Evolutionary conservation across 1,139 yeast genomes (phyloP).

Genomic region (Pichia sp.): DNA sequence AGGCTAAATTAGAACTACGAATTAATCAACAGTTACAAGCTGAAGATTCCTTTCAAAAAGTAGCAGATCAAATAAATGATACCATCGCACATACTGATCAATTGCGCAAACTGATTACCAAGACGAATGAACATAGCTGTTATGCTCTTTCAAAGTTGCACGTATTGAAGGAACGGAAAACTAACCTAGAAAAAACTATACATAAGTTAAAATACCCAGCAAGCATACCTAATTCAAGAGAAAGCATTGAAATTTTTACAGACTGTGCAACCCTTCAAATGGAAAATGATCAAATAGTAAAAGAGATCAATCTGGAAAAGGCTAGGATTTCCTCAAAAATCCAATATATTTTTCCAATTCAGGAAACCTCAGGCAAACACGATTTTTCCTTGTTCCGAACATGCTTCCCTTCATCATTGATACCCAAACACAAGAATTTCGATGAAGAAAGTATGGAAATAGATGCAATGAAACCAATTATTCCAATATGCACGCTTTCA

Average conservation of each 20-base stretch:
- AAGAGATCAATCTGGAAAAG: slow-evolving; percentile 11
- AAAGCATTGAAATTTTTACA: background rate
- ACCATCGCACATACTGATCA: too few species aligned
- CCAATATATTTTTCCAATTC: slow-evolving; percentile 14
- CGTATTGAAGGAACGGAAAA: too few species aligned
- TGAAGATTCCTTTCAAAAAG: too few species aligned
- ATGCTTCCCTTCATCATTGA: slow-evolving; percentile 17
- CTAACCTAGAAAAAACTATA: too few species aligned
- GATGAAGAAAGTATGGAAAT: background rate
- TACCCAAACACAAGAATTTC: slow-evolving; percentile 2
- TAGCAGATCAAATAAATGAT: too few species aligned
- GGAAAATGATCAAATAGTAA: background rate
- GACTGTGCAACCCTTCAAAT: slow-evolving; percentile 1
- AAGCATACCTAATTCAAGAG: background rate
- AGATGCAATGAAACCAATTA: background rate
- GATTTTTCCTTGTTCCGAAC: slow-evolving; percentile 29
- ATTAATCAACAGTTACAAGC: background rate
- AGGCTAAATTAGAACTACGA: background rate
- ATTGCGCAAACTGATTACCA: too few species aligned
- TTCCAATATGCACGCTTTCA: slow-evolving; percentile 6
- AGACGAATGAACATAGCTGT: too few species aligned
- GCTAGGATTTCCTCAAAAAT: slow-evolving; percentile 11
- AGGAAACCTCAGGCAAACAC: slow-evolving; percentile 13
- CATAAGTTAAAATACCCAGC: too few species aligned
- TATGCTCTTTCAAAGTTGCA: too few species aligned